These are phyloP conservation scores for Aaosphaeria arxii DNA, from an alignment of 2,329 filamentous ascomycete genomes.

Conservation along the genomic window DNA sequence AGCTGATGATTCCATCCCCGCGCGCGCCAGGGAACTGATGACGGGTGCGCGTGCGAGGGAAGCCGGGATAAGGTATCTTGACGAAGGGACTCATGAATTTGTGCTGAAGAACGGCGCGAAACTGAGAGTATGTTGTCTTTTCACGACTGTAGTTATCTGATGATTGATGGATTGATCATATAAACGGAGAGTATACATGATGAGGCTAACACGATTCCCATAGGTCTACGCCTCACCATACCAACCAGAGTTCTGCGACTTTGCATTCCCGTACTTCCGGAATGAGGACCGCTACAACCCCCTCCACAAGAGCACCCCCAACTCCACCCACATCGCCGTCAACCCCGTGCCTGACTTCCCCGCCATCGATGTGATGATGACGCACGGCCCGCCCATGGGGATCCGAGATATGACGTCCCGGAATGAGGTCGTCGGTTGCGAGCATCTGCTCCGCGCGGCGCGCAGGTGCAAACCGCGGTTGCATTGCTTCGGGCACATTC, in stretches of 20 bases:
- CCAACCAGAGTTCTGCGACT: conserved; percentile 53
- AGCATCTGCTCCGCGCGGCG: conserved; percentile 51
- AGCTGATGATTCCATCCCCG: conserved; percentile 15
- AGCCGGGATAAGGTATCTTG: conserved; percentile 54
- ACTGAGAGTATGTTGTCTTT: conserved; percentile 36
- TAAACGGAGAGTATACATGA: too few relatives aligned
- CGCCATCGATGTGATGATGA: conserved; percentile 56
- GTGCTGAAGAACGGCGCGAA: conserved; percentile 47
- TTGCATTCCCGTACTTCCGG: conserved; percentile 55
- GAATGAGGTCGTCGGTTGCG: conserved; percentile 51
- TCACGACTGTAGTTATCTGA: not conserved
- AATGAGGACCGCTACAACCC: conserved; percentile 53
- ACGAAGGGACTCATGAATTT: conserved; percentile 52
- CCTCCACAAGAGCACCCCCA: conserved; percentile 20
- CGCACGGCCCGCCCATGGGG: conserved; percentile 57
- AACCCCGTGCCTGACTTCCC: conserved; percentile 45
- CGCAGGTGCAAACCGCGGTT: conserved; percentile 50
- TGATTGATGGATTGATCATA: too few relatives aligned
- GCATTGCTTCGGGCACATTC: conserved; percentile 64
- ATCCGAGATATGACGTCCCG: conserved; percentile 45
- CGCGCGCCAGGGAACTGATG: conserved; percentile 45
- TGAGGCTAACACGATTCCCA: not conserved
- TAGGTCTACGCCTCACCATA: conserved; percentile 54
- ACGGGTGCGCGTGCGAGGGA: conserved; percentile 41
- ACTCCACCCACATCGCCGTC: conserved; percentile 24